Evolutionary conservation across 2,329 filamentous ascomycete species (phyloP).

Genomic region (Xylaria sp.): DNA sequence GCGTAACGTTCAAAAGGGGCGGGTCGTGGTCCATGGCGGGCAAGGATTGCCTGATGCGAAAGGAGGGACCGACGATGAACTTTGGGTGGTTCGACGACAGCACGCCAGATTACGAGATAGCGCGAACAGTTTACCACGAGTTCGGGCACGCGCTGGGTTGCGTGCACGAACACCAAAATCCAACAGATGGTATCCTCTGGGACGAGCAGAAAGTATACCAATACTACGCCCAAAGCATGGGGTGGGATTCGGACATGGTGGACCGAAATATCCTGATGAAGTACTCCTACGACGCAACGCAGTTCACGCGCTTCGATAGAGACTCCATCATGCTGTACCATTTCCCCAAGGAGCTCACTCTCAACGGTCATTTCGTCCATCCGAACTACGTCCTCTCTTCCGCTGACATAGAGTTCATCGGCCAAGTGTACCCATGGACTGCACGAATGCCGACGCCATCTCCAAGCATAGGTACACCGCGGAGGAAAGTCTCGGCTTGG

Average conservation of each 20-base stretch:
- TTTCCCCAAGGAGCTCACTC: conserved; percentile 19
- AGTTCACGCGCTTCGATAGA: conserved; percentile 16
- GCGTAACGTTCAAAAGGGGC: conserved; percentile 18
- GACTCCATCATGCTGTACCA: conserved; percentile 27
- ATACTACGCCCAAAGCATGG: conserved; percentile 6
- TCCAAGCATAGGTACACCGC: too few relatives aligned
- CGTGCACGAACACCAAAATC: conserved; percentile 28
- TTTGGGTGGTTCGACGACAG: conserved; percentile 12
- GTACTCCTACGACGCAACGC: background rate
- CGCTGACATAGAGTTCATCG: conserved; percentile 20
- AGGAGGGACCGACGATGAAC: conserved; percentile 16
- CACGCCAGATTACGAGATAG: conserved; percentile 7
- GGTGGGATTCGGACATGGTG: conserved; percentile 7
- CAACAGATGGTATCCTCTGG: conserved; percentile 12
- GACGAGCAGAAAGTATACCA: conserved; percentile 10
- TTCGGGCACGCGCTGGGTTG: conserved; percentile 28
- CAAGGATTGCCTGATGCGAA: background rate
- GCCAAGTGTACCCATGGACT: background rate
- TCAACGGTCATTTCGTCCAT: conserved; percentile 7
- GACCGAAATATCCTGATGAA: conserved; percentile 12
- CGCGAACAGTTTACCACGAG: conserved; percentile 17
- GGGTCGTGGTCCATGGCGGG: conserved; percentile 22
- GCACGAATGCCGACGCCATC: too few relatives aligned
- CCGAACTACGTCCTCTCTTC: conserved; percentile 18
- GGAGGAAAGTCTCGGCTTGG: too few relatives aligned